phyloP scores from a whole-genome alignment of 1,139 yeast genomes.

The Saccharomyces pastorianus region DNA sequence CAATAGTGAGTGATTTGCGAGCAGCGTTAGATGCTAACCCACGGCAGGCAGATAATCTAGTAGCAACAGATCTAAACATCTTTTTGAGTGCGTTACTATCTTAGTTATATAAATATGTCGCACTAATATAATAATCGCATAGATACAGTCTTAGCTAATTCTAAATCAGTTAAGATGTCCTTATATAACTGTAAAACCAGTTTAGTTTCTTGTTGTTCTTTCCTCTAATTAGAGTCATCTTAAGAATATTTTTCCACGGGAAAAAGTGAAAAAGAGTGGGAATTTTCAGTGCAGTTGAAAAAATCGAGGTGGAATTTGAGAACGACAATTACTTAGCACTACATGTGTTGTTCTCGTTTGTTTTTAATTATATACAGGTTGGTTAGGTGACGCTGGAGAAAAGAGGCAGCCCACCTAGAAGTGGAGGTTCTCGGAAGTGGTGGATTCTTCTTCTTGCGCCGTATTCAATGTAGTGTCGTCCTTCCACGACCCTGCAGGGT shows the following conservation, averaged over 20 bases:
- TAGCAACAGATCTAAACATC: conserved; percentile 24
- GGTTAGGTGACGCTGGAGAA: background rate
- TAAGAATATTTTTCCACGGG: background rate
- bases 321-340: background rate
- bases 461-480: conserved; percentile 8
- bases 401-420: background rate
- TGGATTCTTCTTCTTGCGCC: background rate
- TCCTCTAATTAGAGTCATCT: background rate
- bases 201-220: background rate
- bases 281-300: background rate
- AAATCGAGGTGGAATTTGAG: background rate
- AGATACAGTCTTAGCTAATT: background rate
- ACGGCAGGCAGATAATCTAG: conserved; percentile 21
- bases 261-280: background rate
- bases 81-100: background rate
- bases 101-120: background rate
- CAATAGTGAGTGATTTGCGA: conserved; percentile 31
- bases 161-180: background rate
- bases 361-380: background rate
- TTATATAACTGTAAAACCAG: background rate
- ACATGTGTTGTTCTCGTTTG: background rate
- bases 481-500: conserved; percentile 34
- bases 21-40: conserved; percentile 17
- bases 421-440: background rate
- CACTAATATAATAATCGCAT: background rate